Percentiles rank a stretch among this genome's conserved stretches.
Evolutionary conservation across 2,329 filamentous ascomycete species (phyloP).

Genomic region (Calonectria honghensis): DNA sequence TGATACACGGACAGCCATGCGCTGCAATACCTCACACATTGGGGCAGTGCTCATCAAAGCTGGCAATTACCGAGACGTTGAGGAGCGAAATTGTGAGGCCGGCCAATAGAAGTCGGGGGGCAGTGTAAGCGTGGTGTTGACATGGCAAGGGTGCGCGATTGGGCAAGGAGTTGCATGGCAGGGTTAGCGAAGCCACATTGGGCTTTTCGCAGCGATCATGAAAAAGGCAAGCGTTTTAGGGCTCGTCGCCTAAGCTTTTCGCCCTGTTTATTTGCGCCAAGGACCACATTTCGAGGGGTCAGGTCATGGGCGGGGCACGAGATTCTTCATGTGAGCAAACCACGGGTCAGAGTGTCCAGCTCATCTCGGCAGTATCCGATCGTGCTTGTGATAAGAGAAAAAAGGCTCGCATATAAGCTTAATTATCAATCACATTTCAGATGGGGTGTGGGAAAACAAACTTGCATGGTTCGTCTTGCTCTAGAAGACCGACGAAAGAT

Average conservation of each 20-base stretch:
- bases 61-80: background rate
- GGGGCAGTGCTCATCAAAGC: background rate
- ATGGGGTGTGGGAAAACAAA: background rate
- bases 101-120: background rate
- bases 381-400: background rate
- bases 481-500: background rate
- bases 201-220: background rate
- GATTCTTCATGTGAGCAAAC: background rate
- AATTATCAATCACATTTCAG: background rate
- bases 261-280: background rate
- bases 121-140: background rate
- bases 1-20: background rate
- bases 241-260: background rate
- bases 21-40: background rate
- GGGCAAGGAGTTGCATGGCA: background rate
- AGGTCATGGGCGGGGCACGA: background rate
- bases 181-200: background rate
- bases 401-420: background rate
- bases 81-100: background rate
- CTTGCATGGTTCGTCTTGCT: background rate
- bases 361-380: background rate
- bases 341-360: background rate
- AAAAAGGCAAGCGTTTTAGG: background rate
- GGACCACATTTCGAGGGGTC: background rate
- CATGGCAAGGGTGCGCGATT: background rate